Base-by-base conservation (phyloP, 2,329 filamentous ascomycete genomes). In the Scopulariopsis brevicaulis region DNA sequence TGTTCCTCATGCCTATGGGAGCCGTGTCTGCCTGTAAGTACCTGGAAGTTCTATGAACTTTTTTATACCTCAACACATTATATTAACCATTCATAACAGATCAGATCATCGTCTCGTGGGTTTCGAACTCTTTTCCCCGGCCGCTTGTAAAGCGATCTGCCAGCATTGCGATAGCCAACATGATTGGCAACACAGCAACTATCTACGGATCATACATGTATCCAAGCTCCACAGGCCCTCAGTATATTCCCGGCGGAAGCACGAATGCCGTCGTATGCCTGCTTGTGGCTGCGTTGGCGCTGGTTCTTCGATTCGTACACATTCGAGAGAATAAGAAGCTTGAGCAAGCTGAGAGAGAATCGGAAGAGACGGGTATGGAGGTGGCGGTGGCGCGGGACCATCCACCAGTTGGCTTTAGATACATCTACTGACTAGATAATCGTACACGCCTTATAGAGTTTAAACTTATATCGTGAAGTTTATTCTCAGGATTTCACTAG, bases 51-150 rank as follows among this genome's bases (percentile, higher is more conserved):
- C 46, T 24, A 12, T 14, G n/a, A 50, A 22, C 46, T 7, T 50
- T 50, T 24, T 5, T 24, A 8, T 24, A 3, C n/a, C 46, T 22
- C 7, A 22, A 22, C 2, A 12, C n/a, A 2, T 7, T 22, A 14
- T 5, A 50, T n/a, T 50, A 11, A 50, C 46, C 1, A n/a, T 24
- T 50, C 3, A 34, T 8, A 6, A 34, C 20, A 53, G 52, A 53
- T 11, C 75, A 77, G 61, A 79, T 80, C 60, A 79, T 90, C 25
- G 85, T 90, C 53, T 82, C 85, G 0, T 81, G 79, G 64, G 83
- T 90, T 37, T 82, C 83, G 3, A 87, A 89, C 61, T 85, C 87
- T 10, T 78, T 90, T 40, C 85, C 86, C 0, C 87, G 86, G 68
- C 85, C 87, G 1, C 69, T 86, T 2, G 85, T 84, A 2, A 83